Base-by-base conservation (phyloP, 306 rosid species). In the Dryas drummondii region DNA sequence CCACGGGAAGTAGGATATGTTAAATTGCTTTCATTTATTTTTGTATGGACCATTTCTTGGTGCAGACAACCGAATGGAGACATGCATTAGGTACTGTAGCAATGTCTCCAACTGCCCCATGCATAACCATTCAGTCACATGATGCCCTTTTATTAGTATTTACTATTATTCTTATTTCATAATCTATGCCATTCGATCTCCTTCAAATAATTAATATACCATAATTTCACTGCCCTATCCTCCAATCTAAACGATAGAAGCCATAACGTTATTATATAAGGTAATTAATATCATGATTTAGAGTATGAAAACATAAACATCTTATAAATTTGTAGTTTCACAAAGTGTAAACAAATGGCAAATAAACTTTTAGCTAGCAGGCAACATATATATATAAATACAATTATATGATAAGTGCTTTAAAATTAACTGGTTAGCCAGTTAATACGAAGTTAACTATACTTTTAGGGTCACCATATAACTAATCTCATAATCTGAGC, bases 21-120 rank as follows among this genome's bases (percentile, higher is more conserved):
- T 66, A 53, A 40, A 47, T 76, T 81, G 71, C 68, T 72, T 37
- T 66, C 46, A 73, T 37, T 61, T 32, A 19, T 61, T 62, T 70
- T 45, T 53, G 79, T 55, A 47, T 45, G 76, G 80, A 74, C 74
- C 80, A 64, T 63, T 71, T 70, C 13, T 58, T 6, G 4, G 64
- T 42, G 52, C 50, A 66, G 19, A 26, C 64, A 71, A 54, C 44
- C 42, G 15, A 44, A 54, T 62, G 64, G 40, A 40, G 74, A 60
- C 9, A 64, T 27, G 47, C 66, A 82, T 78, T 53, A 52, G 70
- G 72, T 32, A 32, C 16, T 46, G 32, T 60, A 47, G 78, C 68
- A 66, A 56, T 8, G 26, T 79, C 68, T 72, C 37, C 37, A 51
- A 26, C 75, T 44, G 63, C 71, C 78, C 16, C 4, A 58, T 58